phyloP scores from a whole-genome alignment of 2,329 filamentous ascomycete species.

The Fonsecaea monophora region DNA sequence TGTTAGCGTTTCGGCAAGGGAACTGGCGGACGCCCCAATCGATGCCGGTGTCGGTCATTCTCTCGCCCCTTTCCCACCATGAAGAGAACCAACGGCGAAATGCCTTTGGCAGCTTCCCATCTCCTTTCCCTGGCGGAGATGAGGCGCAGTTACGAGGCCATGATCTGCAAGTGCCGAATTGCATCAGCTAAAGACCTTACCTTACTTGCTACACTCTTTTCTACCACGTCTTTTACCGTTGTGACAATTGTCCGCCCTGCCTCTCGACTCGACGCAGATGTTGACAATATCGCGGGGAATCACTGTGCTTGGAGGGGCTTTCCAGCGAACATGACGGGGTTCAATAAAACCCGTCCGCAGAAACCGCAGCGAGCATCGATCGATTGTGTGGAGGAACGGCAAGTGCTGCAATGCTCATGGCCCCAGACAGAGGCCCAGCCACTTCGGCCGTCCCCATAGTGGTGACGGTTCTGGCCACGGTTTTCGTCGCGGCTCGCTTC shows the following conservation, averaged over 20 bases:
- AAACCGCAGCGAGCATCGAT: neutral
- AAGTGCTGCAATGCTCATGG: constrained; percentile 27
- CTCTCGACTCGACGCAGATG: neutral
- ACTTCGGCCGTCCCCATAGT: constrained; percentile 53
- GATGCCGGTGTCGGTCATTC: neutral
- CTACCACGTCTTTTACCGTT: neutral
- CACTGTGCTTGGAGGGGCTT: neutral
- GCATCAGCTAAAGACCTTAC: neutral
- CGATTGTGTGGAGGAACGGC: neutral
- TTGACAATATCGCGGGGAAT: neutral
- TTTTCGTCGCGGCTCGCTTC: constrained; percentile 78
- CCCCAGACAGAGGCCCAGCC: constrained; percentile 44
- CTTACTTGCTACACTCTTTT: neutral
- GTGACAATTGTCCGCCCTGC: neutral
- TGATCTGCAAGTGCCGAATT: neutral
- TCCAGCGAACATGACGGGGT: constrained; percentile 6
- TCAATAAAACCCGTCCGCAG: neutral
- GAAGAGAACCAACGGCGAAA: constrained; percentile 8
- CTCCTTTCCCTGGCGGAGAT: neutral
- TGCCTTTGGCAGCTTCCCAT: constrained; percentile 3
- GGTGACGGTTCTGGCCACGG: constrained; percentile 68
- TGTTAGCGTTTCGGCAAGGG: neutral
- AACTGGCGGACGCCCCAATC: neutral
- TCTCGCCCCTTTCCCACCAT: neutral
- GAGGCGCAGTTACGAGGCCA: neutral